Evolutionary conservation across 2,329 filamentous ascomycete genomes (phyloP), one percentile per base, ranked within the genome.

Genomic region (Colletotrichum sp.): DNA sequence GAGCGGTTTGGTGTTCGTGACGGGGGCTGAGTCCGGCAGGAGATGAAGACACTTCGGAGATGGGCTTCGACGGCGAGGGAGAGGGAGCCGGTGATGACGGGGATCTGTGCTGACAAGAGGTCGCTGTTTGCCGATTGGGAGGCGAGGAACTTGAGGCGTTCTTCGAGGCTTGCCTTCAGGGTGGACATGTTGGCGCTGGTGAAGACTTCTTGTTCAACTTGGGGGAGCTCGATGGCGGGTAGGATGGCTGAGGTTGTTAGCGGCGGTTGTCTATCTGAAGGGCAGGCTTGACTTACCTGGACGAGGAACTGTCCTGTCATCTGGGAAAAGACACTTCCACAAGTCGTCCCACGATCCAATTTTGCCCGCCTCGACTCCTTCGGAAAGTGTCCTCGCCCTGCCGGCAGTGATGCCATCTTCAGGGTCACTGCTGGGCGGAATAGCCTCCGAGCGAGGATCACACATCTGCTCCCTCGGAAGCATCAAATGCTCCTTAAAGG

Each of bases 391-490:
- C n/a, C 65, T 72, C 2, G 70, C 65, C 12, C 64, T 65, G 0
- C 39, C 24, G 12, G 13, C 64, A 2, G 70, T 73, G 21, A 76
- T 61, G 18, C 74, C 74, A 26, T 76, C 74, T 21, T 76, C 74
- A 0, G 71, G 64, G 16, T 76, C 60, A 21, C 16, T 57, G 18
- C 28, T 63, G 2, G 34, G 12, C 1, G 70, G 24, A 2, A 36
- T 9, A 16, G 16, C 18, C 13, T 73, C 65, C 4, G 34, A 52
- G 7, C 28, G 36, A 3, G 74, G 64, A 9, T 86, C 84, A 26
- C 85, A 86, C 83, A 86, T 86, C 21, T 82, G 80, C 61, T 86
- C 85, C n/a, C 84, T 83, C 0, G 85, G 85, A 7, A 85, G 75
- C 7, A 84, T 82, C 32, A 85, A 82, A 60, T 86, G 85, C 13